Base-by-base conservation (phyloP, 2,329 filamentous ascomycete genomes). In the Beauveria asiatica region DNA sequence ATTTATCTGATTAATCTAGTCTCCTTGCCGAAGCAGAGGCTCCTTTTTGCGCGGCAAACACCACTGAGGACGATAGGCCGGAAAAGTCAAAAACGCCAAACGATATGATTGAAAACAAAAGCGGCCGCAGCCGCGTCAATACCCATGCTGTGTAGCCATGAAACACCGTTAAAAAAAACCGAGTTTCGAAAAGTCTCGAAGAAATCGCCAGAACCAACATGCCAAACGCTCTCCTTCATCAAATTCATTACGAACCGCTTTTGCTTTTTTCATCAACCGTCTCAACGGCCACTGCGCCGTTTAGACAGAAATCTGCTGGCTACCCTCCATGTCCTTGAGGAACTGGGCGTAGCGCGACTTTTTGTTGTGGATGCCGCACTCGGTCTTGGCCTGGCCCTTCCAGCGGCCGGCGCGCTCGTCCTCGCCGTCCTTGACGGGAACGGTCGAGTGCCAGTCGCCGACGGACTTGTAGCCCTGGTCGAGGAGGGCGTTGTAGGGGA, bases 351-450 rank as follows among this genome's bases (percentile, higher is more conserved):
- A 99, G 67, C 92, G 87, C 61, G 90, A 96, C 74, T 92, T 88
- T 76, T 94, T 95, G 81, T 97, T 97, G 84, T 99, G 94, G 71
- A 99, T 97, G 52, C 94, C 94, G 74, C 94, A 99, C 79, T 99
- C 94, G 17, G 92, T 95, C 87, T 99, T 99, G 69, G 82, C 78
- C 74, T 92, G 89, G 63, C 94, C 94, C 83, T 96, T 97, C 94
- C 94, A 99, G 67, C 94, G 87, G 61, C 94, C 94, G 9, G 94
- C 89, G 56, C 94, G 88, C 83, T 99, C 94, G 69, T 97, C 94
- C 76, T 99, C 94, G 65, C 90, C 90, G 62, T 93, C 91, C 64
- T 82, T 85, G 63, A 97, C 92, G 13, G 94, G 92, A 67, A 85
- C 88, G 4, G 94, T 99, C 55, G 92, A 96, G 81, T 99, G 94